Conservation (phyloP, 75 land plant species). For the Cunninghamia lanceolata region DNA sequence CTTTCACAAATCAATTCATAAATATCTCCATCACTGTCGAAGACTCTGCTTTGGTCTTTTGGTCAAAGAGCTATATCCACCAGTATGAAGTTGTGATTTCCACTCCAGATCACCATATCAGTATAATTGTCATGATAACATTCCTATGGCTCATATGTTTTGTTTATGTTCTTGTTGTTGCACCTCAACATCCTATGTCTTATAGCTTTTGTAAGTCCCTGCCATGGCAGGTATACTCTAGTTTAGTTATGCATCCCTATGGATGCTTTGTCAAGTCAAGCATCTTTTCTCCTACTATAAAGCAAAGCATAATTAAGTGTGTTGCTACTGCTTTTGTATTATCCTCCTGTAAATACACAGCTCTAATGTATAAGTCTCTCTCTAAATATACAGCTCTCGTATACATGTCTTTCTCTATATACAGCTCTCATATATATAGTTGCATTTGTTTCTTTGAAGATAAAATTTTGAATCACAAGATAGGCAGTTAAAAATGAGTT, state of each 20-base stretch:
- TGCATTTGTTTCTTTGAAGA: not conserved
- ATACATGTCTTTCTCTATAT: not conserved
- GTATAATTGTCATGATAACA: not conserved
- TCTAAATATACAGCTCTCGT: not conserved
- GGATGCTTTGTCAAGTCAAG: not conserved
- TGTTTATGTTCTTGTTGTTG: not conserved
- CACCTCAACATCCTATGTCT: not conserved
- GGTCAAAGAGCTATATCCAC: not conserved
- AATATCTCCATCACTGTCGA: not conserved
- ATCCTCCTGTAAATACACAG: not conserved
- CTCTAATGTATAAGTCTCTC: not conserved
- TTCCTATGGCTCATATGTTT: not conserved
- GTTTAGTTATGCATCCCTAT: not conserved
- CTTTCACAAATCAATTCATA: conserved; percentile 46
- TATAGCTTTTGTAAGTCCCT: not conserved
- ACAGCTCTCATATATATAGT: not conserved
- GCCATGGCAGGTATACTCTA: not conserved
- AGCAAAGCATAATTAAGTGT: not conserved
- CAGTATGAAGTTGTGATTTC: not conserved
- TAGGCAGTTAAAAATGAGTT: not conserved
- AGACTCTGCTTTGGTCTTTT: no score
- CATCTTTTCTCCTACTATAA: not conserved
- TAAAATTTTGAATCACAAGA: not conserved
- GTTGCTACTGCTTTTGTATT: not conserved
- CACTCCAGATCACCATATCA: not conserved